A percentile compares a stretch with the other conserved stretches of the same genome.
phyloP scores from a whole-genome alignment of 1,284 basidiomycete genomes.

The Pseudozyma sp. region DNA sequence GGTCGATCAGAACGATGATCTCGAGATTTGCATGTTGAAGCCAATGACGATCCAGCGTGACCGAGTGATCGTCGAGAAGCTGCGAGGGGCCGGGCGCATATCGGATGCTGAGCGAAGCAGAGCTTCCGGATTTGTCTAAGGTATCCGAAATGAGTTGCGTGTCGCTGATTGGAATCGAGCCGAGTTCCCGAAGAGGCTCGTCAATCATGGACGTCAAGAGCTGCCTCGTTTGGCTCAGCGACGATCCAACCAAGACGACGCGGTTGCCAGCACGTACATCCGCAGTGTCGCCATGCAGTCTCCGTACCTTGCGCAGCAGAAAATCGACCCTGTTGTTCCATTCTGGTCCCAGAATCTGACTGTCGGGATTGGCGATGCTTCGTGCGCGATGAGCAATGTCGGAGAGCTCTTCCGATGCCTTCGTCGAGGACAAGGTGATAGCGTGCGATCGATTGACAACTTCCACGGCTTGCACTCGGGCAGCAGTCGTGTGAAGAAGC shows the following conservation, averaged over 20 bases:
- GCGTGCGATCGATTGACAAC: background rate
- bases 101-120: conserved; percentile 27
- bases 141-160: conserved; percentile 11
- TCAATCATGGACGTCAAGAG: conserved; percentile 39
- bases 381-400: conserved; percentile 17
- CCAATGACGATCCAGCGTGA: conserved; percentile 45
- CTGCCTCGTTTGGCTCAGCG: conserved; percentile 32
- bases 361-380: conserved; percentile 15
- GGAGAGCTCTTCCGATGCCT: background rate
- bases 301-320: conserved; percentile 16
- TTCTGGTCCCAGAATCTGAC: conserved; percentile 9
- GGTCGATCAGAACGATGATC: conserved; percentile 41
- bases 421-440: background rate
- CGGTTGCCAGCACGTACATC: conserved; percentile 4
- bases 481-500: conserved; percentile 2
- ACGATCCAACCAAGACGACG: conserved; percentile 32
- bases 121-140: background rate
- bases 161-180: conserved; percentile 7
- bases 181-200: conserved; percentile 51
- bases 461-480: conserved; percentile 20
- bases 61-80: background rate
- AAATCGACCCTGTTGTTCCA: conserved; percentile 20
- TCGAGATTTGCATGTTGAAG: conserved; percentile 40
- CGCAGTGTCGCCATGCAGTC: background rate
- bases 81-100: conserved; percentile 25